Conservation (phyloP, 176 grass and related monocot genomes). For the Oryza meyeriana region DNA sequence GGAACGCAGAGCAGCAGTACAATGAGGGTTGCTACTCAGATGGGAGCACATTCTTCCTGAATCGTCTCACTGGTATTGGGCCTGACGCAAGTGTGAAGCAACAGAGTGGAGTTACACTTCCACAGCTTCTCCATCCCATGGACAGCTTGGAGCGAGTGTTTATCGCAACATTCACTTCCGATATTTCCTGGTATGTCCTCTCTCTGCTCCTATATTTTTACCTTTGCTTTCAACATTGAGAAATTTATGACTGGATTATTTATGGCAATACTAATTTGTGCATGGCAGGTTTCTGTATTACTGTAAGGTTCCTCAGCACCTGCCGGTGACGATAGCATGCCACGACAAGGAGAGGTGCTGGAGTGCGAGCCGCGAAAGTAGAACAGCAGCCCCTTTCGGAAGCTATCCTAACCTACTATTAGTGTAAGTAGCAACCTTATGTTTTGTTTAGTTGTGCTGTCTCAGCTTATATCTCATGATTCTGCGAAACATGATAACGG, state of each 20-base stretch:
- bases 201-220: neutral
- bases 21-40: constrained; percentile 50
- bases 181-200: constrained; percentile 71
- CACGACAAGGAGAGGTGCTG: constrained; percentile 72
- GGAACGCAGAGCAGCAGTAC: constrained; percentile 1
- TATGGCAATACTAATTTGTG: constrained; percentile 19
- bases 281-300: constrained; percentile 65
- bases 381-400: constrained; percentile 47
- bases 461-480: neutral
- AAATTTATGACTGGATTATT: neutral
- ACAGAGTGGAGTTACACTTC: constrained; percentile 56
- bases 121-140: constrained; percentile 70
- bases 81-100: neutral
- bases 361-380: constrained; percentile 61
- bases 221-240: neutral
- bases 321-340: constrained; percentile 70
- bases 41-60: constrained; percentile 85
- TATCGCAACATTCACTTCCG: constrained; percentile 79
- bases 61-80: constrained; percentile 39
- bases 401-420: constrained; percentile 66
- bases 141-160: constrained; percentile 64
- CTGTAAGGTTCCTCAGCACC: constrained; percentile 62
- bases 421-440: constrained; percentile 48
- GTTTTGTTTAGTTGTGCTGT: neutral
- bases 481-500: constrained; percentile 1